Percentiles rank a stretch among this genome's conserved stretches.
Evolutionary conservation across 192 early-diverging fungal species (phyloP).

Genomic region (Chytriomyces sp.): DNA sequence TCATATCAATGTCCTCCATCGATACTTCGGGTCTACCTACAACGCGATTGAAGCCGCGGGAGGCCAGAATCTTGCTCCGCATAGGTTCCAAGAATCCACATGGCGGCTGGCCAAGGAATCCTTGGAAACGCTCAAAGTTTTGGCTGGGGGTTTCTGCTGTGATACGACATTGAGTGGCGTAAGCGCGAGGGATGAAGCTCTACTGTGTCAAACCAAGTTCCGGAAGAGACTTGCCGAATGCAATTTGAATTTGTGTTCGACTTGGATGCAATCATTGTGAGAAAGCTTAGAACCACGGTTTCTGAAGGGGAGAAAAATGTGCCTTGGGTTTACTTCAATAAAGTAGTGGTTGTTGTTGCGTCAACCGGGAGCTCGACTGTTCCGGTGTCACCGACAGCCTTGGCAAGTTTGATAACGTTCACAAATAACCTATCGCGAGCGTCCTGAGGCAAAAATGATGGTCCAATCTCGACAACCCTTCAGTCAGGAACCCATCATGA

Average conservation of each 20-base stretch:
- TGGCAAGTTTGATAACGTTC: slow-evolving; percentile 91
- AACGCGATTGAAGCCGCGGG: slow-evolving; percentile 69
- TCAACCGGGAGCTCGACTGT: slow-evolving; percentile 97
- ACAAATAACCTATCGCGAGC: slow-evolving; percentile 77
- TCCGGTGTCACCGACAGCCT: slow-evolving; percentile 87
- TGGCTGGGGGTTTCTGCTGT: slow-evolving; percentile 94
- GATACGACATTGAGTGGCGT: slow-evolving; percentile 95
- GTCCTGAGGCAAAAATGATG: slow-evolving; percentile 33
- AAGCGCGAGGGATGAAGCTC: slow-evolving; percentile 69
- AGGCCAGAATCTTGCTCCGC: slow-evolving; percentile 72
- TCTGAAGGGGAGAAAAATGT: background rate
- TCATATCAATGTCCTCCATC: slow-evolving; percentile 79
- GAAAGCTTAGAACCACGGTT: background rate
- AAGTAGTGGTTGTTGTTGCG: slow-evolving; percentile 88
- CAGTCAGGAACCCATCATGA: background rate
- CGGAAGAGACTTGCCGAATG: slow-evolving; percentile 78
- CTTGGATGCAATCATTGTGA: slow-evolving; percentile 77
- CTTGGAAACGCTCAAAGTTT: slow-evolving; percentile 96
- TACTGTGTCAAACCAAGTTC: slow-evolving; percentile 84
- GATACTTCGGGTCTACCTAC: slow-evolving; percentile 82
- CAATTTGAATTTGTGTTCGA: slow-evolving; percentile 99
- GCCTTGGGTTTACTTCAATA: slow-evolving; percentile 95
- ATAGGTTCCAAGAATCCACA: slow-evolving; percentile 94
- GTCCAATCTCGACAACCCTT: slow-evolving; percentile 22
- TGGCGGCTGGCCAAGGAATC: slow-evolving; percentile 89